Evolutionary conservation across 2,329 filamentous ascomycete species (phyloP).

Genomic region (Aspergillus sp.): DNA sequence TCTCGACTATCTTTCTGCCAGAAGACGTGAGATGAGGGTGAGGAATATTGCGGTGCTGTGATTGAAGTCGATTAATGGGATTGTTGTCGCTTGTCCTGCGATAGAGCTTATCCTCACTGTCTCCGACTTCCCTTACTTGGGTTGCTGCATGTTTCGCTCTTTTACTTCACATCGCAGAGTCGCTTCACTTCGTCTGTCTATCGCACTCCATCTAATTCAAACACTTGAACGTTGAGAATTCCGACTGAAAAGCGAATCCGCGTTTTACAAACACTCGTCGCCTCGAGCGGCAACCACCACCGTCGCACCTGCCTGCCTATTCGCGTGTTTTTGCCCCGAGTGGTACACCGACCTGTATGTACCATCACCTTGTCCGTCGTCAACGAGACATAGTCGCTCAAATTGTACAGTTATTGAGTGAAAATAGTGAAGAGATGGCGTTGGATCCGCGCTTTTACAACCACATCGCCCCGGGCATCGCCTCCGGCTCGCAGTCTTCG

Average conservation of each 20-base stretch:
- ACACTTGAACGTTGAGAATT: background rate
- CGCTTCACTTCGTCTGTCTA: background rate
- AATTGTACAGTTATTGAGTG: constrained; percentile 41
- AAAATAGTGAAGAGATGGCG: constrained; percentile 40
- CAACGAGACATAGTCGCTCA: constrained; percentile 41
- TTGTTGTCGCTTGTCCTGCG: background rate
- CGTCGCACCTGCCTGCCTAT: constrained; percentile 5
- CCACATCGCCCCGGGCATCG: constrained; percentile 28
- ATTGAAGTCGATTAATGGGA: background rate
- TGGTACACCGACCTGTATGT: constrained; percentile 37
- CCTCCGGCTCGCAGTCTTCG: constrained; percentile 37
- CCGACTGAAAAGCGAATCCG: background rate
- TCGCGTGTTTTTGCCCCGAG: constrained; percentile 13
- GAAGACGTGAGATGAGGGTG: background rate
- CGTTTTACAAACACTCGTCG: background rate
- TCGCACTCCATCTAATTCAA: background rate
- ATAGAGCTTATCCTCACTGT: background rate
- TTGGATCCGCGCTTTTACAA: constrained; percentile 43
- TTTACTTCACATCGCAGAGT: constrained; percentile 22
- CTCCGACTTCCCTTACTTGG: constrained; percentile 3
- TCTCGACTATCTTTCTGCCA: background rate
- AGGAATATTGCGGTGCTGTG: background rate
- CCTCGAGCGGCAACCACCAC: constrained; percentile 1
- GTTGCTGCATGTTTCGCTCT: constrained; percentile 24
- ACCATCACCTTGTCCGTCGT: constrained; percentile 38